Base-by-base conservation (phyloP, 83 land plant species). In the Picea abies region DNA sequence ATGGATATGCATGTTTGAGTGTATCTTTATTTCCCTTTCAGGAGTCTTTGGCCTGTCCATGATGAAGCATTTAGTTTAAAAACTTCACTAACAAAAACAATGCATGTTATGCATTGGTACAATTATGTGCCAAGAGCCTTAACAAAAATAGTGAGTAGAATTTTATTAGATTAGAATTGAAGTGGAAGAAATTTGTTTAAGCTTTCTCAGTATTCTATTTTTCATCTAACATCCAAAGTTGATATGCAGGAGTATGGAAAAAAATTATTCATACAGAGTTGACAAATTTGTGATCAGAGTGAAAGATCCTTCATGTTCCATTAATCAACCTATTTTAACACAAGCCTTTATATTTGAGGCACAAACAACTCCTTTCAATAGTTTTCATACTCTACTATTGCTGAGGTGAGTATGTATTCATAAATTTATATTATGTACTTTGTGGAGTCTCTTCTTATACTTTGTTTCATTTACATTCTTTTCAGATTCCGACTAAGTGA, bases 361-460 rank as follows among this genome's bases (percentile, higher is more conserved):
- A 26, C 83, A 86, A 63, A 60, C 83, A 17, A 93, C 94, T 63
- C 96, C 98, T 22, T 97, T 97, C 84, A 86, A 85, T 19, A 97
- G 95, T 82, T 97, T 98, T 82, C 99, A 95, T 89, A 96, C 99
- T 95, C 98, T 62, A 93, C 99, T n/a, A 95, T 97, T 68, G 96
- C 95, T 70, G 96, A 97, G 98, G 99, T 95, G 80, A 41, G 15
- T 63, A 15, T 17, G 47, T 4, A 19, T 17, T 35, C 6, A 39
- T 39, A 39, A 39, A 39, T 39, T 39, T 37, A 17, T 70, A 0
- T 15, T 25, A 29, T 39, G 23, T 19, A 79, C 5, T 47, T 37
- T 82, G 32, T 32, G 61, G 63, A 44, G 25, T 41, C 58, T 47
- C 20, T 66, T 68, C 17, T 22, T 5, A 41, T 29, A 6, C 32